Evolutionary conservation across 148 eudicot species (phyloP).

Genomic region (Persicaria maculosa): DNA sequence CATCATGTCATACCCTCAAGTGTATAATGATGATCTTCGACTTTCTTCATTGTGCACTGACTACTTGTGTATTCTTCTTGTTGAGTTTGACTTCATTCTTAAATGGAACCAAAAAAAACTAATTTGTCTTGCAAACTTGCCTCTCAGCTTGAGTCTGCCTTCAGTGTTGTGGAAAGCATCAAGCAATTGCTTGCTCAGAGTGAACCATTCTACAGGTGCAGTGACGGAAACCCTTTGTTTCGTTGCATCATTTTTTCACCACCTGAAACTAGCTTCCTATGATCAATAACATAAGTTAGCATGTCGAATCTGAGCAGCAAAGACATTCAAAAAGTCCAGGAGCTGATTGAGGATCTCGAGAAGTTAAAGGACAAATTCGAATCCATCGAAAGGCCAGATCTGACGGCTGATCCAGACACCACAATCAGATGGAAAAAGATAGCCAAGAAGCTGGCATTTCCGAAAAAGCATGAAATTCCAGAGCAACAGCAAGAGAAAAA

Average conservation of each 20-base stretch:
- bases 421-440: conserved; percentile 7
- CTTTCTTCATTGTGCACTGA: too few species aligned
- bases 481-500: not conserved
- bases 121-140: not conserved
- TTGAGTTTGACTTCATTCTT: too few species aligned
- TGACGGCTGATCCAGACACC: conserved; percentile 17
- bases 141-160: conserved; percentile 41
- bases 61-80: too few species aligned
- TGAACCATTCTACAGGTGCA: conserved; percentile 32
- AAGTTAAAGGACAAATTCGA: conserved; percentile 44
- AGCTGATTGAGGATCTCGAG: conserved; percentile 28
- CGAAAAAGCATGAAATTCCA: not conserved
- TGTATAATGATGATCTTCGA: too few species aligned
- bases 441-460: conserved; percentile 4
- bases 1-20: too few species aligned
- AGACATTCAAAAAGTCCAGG: conserved; percentile 24
- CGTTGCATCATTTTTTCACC: not conserved
- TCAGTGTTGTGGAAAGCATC: conserved; percentile 51
- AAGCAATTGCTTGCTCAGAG: conserved; percentile 27
- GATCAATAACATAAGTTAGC: not conserved
- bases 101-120: not conserved
- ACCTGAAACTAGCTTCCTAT: not conserved
- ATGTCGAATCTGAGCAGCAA: conserved; percentile 29
- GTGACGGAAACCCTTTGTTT: not conserved
- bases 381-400: conserved; percentile 34